Conservation (phyloP, 331 rosid genomes). For the Malus hybrid region DNA sequence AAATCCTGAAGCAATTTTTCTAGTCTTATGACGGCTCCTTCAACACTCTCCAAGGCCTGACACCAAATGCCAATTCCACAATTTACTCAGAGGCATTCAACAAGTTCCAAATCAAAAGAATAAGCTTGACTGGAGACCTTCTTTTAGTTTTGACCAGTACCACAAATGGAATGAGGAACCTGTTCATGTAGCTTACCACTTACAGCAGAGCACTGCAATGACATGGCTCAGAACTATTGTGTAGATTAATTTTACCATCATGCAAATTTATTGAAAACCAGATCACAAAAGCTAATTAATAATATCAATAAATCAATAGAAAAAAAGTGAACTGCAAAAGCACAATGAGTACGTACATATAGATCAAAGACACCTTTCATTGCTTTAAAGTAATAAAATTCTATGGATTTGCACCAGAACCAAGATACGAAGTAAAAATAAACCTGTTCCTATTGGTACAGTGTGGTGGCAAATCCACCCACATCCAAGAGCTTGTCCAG, state of each 20-base stretch:
- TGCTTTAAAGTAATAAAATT: not conserved
- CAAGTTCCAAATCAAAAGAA: constrained; percentile 13
- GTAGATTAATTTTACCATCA: not conserved
- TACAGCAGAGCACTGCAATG: not conserved
- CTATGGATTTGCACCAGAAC: not conserved
- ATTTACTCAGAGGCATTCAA: constrained; percentile 10
- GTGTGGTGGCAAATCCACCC: not conserved
- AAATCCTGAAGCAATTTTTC: constrained; percentile 90
- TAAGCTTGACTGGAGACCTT: not conserved
- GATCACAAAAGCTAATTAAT: not conserved
- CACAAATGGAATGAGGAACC: not conserved
- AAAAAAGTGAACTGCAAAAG: not conserved
- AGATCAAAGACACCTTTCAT: not conserved
- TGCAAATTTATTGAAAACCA: not conserved
- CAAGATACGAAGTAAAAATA: too few species aligned
- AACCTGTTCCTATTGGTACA: not conserved
- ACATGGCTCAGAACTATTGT: not conserved
- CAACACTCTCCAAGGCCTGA: constrained; percentile 94
- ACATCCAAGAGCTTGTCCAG: not conserved
- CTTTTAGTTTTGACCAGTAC: not conserved
- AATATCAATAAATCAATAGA: not conserved
- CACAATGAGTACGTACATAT: not conserved
- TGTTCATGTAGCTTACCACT: not conserved
- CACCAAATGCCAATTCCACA: constrained; percentile 22
- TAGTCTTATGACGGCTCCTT: constrained; percentile 66